phyloP scores from a whole-genome alignment of 2,329 filamentous ascomycete genomes.

The Penicillium capsulatum region DNA sequence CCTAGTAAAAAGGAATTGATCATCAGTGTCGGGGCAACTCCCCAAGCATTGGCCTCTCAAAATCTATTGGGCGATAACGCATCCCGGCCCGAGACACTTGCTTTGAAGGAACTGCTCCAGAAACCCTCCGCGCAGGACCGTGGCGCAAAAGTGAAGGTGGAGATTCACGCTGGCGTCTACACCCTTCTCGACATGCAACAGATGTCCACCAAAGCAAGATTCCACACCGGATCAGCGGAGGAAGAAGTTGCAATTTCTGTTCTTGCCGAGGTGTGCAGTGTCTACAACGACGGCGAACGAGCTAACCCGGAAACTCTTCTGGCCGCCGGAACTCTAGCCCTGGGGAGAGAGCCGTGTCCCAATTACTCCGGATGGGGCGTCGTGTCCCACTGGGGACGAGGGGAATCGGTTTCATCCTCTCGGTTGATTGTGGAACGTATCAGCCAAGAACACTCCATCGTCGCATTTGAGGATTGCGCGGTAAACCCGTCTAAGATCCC shows the following conservation, averaged over 20 bases:
- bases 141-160: conserved; percentile 48
- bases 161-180: conserved; percentile 74
- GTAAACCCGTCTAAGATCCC: conserved; percentile 42
- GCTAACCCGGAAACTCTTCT: conserved; percentile 61
- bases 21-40: conserved; percentile 72
- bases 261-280: conserved; percentile 65
- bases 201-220: conserved; percentile 63
- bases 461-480: conserved; percentile 52
- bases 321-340: conserved; percentile 63
- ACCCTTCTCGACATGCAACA: conserved; percentile 75
- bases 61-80: conserved; percentile 47
- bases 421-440: conserved; percentile 66
- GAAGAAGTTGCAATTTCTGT: conserved; percentile 63
- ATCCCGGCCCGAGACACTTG: conserved; percentile 31
- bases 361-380: conserved; percentile 70
- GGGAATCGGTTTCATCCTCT: conserved; percentile 32
- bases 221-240: conserved; percentile 31
- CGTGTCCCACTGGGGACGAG: conserved; percentile 55
- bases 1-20: conserved; percentile 38
- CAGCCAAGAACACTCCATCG: conserved; percentile 73
- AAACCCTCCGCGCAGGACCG: conserved; percentile 7
- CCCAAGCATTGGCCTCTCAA: conserved; percentile 64
- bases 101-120: conserved; percentile 29
- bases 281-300: conserved; percentile 59
- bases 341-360: conserved; percentile 69